A percentile compares a stretch with the other conserved stretches of the same genome.
phyloP scores from a whole-genome alignment of 2,329 filamentous ascomycete genomes.

The Ophiostoma pallidulum region DNA sequence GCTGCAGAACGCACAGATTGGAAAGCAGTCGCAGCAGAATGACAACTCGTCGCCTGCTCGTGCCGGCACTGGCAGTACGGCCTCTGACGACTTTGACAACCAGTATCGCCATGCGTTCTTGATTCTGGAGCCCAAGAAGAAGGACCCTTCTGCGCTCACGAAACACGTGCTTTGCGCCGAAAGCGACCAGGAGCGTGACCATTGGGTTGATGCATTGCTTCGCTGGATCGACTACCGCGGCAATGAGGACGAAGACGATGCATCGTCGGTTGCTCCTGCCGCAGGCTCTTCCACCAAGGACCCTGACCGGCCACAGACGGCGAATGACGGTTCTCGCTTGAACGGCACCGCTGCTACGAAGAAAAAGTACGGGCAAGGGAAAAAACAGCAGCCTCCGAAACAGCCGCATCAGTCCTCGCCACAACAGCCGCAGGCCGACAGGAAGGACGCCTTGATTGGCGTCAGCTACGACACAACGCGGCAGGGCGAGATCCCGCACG shows the following conservation, averaged over 20 bases:
- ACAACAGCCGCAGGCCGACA: conserved; percentile 16
- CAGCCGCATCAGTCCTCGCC: conserved; percentile 20
- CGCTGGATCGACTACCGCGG: conserved; percentile 77
- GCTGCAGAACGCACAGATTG: conserved; percentile 81
- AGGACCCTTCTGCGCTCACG: conserved; percentile 78
- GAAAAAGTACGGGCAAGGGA: conserved; percentile 30
- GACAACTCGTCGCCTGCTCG: conserved; percentile 54
- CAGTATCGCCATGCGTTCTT: conserved; percentile 96
- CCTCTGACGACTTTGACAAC: conserved; percentile 71
- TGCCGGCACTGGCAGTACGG: conserved; percentile 20
- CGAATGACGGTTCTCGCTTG: conserved; percentile 17
- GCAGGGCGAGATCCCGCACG: conserved; percentile 35
- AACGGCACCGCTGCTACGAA: conserved; percentile 26
- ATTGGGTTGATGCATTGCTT: conserved; percentile 84
- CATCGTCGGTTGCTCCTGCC: background rate
- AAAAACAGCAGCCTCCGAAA: conserved; percentile 34
- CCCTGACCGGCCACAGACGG: conserved; percentile 31
- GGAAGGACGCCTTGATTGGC: conserved; percentile 41
- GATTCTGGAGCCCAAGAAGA: conserved; percentile 90
- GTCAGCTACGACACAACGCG: conserved; percentile 49
- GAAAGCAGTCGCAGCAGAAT: conserved; percentile 68
- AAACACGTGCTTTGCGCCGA: conserved; percentile 94
- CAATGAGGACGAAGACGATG: conserved; percentile 43
- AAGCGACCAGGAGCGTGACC: conserved; percentile 82
- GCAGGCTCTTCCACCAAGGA: conserved; percentile 23